Evolutionary conservation across 768 basidiomycete genomes (phyloP).

Genomic region (Lentinula detonsa): DNA sequence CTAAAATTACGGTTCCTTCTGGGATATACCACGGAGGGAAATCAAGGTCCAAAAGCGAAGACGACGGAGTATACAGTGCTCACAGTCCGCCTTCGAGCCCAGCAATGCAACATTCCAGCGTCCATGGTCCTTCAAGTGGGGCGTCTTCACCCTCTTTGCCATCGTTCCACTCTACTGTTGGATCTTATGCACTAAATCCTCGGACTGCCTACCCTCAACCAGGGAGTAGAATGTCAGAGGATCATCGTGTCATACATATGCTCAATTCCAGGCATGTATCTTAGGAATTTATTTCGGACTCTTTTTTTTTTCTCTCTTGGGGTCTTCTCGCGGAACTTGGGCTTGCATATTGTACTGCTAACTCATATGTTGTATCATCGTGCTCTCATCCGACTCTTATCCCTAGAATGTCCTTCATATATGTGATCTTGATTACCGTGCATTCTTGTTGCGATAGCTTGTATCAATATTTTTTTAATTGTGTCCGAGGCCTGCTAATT

Average conservation of each 20-base stretch:
- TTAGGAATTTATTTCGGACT: neutral
- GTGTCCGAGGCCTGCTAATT: neutral
- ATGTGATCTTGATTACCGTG: neutral
- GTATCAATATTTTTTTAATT: neutral
- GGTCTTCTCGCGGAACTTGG: neutral
- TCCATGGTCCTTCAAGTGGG: constrained; percentile 1
- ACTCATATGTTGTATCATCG: neutral
- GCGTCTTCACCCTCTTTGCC: constrained; percentile 24
- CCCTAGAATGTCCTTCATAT: neutral
- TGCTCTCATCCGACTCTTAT: neutral
- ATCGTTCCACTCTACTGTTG: constrained; percentile 33
- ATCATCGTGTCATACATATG: constrained; percentile 56
- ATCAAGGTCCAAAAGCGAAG: constrained; percentile 31
- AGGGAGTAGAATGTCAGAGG: constrained; percentile 33
- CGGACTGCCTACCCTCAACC: constrained; percentile 24
- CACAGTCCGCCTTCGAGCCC: neutral
- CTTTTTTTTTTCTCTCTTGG: neutral
- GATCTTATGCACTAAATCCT: constrained; percentile 19
- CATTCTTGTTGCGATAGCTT: neutral
- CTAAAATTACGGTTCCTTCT: constrained; percentile 37
- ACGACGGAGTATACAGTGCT: constrained; percentile 15
- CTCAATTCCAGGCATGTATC: constrained; percentile 37
- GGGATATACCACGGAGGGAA: constrained; percentile 44
- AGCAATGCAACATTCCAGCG: constrained; percentile 7
- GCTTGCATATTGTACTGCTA: neutral